Evolutionary conservation across 2,329 filamentous ascomycete genomes (phyloP), one percentile per base, ranked within the genome.

Genomic region (Colletotrichum spinosum): DNA sequence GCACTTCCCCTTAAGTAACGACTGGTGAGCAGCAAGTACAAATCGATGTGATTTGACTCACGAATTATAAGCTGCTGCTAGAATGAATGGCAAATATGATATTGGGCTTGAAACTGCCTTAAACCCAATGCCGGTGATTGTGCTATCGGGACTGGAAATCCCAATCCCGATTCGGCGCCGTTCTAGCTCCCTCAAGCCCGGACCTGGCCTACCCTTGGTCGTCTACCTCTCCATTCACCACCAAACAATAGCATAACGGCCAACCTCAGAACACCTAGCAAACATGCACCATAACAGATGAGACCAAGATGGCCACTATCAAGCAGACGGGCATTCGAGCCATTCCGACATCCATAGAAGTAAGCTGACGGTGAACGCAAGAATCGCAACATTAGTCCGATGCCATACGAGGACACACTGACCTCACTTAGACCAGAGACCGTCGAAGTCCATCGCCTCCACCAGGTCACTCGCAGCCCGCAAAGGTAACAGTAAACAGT

Each of bases 401-500:
- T 12, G 8, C 11, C 6, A 9, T 34, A 8, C 10, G n/a, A 25
- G 8, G 25, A 17, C 12, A 17, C 13, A 13, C 17, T 60, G 13
- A 55, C n/a, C 46, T n/a, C n/a, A 38, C n/a, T 33, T 41, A 67
- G 64, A 60, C 42, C 56, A 51, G 60, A 33, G 60, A 65, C 37
- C 60, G 60, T 41, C 44, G 55, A 10, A 39, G 13, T 10, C 54
- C 35, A 8, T 34, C 54, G 37, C 34, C 49, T n/a, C 46, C 49
- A 25, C 25, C 25, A 44, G 41, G 48, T 34, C 45, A 41, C n/a
- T 51, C 25, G 13, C 17, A 35, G 34, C 17, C 39, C 5, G 38
- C 6, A 6, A 46, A 65, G 33, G 64, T 65, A 34, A 35, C 33
- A n/a, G 42, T 53, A 12, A 46, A 35, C n/a, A 45, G 9, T 38